Evolutionary conservation across 2,329 filamentous ascomycete genomes (phyloP).

Genomic region (Aspergillus ustus): DNA sequence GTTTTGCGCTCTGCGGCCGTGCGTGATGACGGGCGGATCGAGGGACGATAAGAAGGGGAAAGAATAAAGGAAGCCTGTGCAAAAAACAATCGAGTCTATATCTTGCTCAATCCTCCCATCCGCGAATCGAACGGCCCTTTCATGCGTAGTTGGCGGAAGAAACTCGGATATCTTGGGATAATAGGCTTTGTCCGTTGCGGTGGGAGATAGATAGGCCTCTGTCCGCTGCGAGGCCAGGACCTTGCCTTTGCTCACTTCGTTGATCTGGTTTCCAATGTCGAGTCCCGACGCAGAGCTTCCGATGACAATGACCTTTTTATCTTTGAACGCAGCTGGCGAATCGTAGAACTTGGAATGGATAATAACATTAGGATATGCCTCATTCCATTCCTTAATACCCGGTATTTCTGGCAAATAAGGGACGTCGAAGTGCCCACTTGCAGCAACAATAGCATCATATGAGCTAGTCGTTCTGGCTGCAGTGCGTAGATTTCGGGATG

Average conservation of each 20-base stretch:
- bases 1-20: slow-evolving; percentile 71
- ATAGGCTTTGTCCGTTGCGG: slow-evolving; percentile 59
- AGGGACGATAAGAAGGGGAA: slow-evolving; percentile 70
- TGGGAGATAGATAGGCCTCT: slow-evolving; percentile 50
- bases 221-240: slow-evolving; percentile 67
- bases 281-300: slow-evolving; percentile 84
- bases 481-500: slow-evolving; percentile 56
- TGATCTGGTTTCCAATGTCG: slow-evolving; percentile 81
- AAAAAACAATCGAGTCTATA: slow-evolving; percentile 80
- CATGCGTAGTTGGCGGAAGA: slow-evolving; percentile 54
- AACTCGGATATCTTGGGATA: slow-evolving; percentile 60
- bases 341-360: slow-evolving; percentile 83
- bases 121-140: slow-evolving; percentile 67
- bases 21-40: slow-evolving; percentile 63
- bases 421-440: slow-evolving; percentile 75
- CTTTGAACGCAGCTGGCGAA: slow-evolving; percentile 62
- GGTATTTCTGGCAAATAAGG: slow-evolving; percentile 68
- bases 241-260: slow-evolving; percentile 60
- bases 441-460: slow-evolving; percentile 77
- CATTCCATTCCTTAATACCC: slow-evolving; percentile 64
- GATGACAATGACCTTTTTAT: slow-evolving; percentile 79
- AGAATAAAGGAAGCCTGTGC: slow-evolving; percentile 86
- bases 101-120: slow-evolving; percentile 67
- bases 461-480: slow-evolving; percentile 46
- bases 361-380: slow-evolving; percentile 63